Percentiles rank a stretch among this genome's conserved stretches.
Conservation (phyloP, 768 basidiomycete genomes). For the Phlegmacium glaucopus region DNA sequence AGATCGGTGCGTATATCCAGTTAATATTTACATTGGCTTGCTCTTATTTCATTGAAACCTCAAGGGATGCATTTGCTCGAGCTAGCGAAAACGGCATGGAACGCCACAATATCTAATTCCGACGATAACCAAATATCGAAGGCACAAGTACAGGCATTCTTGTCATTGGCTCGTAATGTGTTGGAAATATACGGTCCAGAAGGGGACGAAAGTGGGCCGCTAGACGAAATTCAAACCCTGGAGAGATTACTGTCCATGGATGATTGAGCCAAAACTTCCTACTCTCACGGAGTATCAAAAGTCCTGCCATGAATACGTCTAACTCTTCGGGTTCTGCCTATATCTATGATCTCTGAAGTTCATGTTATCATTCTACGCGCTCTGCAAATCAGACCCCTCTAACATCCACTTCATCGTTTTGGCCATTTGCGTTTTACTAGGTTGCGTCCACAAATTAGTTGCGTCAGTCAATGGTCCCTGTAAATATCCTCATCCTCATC, state of each 20-base stretch:
- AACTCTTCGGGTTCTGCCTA: too few relatives aligned
- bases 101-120: slow-evolving; percentile 40
- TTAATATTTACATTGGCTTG: neutral
- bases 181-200: slow-evolving; percentile 52
- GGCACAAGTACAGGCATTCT: slow-evolving; percentile 30
- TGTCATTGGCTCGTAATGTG: slow-evolving; percentile 38
- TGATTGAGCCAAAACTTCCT: slow-evolving; percentile 1
- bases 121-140: slow-evolving; percentile 19
- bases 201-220: slow-evolving; percentile 61
- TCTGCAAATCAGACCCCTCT: neutral
- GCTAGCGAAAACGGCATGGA: slow-evolving; percentile 77
- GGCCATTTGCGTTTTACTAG: too few relatives aligned
- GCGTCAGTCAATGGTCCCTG: too few relatives aligned
- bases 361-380: too few relatives aligned
- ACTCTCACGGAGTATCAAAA: neutral
- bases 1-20: slow-evolving; percentile 55
- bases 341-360: too few relatives aligned
- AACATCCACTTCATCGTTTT: too few relatives aligned
- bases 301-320: too few relatives aligned
- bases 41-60: neutral
- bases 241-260: slow-evolving; percentile 32
- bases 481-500: slow-evolving; percentile 39
- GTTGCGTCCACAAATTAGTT: too few relatives aligned
- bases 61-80: slow-evolving; percentile 75
- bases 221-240: slow-evolving; percentile 48